Base-by-base conservation (phyloP, 1,139 yeast species). In the Debaryomycetaceae sp. region DNA sequence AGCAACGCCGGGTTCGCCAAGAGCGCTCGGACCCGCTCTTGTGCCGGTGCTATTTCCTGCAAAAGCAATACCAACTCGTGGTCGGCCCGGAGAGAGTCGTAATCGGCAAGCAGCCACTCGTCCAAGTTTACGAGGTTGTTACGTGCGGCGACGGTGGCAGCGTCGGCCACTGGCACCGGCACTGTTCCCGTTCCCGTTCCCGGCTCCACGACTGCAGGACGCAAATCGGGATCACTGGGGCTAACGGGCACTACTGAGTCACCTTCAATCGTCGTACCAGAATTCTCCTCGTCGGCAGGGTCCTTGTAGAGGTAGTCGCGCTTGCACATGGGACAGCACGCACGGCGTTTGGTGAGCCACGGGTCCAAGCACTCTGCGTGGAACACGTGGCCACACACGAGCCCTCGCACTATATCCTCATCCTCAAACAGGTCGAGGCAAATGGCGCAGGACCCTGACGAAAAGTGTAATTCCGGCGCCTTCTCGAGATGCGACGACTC, bases 241-340 rank as follows among this genome's bases (percentile, higher is more conserved):
- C 39, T 35, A 27, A 31, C 39, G 23, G 44, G 44, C 15, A 42
- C 47, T 19, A 29, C 14, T 5, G 20, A 25, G 5, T 22, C 25
- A 18, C 24, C 21, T 18, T 18, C 25, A 7, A 25, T 20, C 6
- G 29, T 16, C 14, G 26, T 29, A 7, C 20, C 16, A 6, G 30
- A 23, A 15, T 26, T 31, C 12, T 22, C 34, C 3, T 27, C 32
- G 11, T 30, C 31, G 7, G 29, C 30, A 16, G 34, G 39, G 26
- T 50, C 55, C 37, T 63, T 65, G 48, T 67, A 51, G 38, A 68
- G 71, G 39, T 74, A 73, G 44, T 81, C 92, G 24, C 83, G 58
- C 46, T 82, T 80, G 53, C 95, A 83, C 62, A 77, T 73, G 6
- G 95, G 94, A 47, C 95, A 83, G 44, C 85, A 77, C 1, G 90